phyloP scores from a whole-genome alignment of 163 green algal species.

The Trebouxiophyceae sp. region DNA sequence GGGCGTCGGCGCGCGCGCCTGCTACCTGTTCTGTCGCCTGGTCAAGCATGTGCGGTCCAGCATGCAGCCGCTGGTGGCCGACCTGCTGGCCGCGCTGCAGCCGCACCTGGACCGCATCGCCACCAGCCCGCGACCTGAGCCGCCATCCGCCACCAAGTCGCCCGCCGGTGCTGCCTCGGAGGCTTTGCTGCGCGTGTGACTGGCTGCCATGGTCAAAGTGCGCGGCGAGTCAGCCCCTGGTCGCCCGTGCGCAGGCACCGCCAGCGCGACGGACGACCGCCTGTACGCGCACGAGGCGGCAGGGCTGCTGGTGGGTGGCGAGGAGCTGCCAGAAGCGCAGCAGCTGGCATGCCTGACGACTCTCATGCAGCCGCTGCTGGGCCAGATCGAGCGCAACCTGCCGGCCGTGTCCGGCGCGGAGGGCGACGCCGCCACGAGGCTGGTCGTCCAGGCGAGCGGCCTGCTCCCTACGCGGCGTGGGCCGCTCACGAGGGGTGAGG shows the following conservation, averaged over 20 bases:
- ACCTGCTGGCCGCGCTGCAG: constrained; percentile 53
- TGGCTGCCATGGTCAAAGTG: too few species aligned
- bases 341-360: constrained; percentile 49
- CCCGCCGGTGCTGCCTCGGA: background rate
- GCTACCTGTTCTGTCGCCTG: constrained; percentile 87
- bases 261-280: constrained; percentile 15
- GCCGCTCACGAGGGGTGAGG: too few species aligned
- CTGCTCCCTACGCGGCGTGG: too few species aligned
- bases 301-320: constrained; percentile 74
- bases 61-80: constrained; percentile 45
- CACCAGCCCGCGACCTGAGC: background rate
- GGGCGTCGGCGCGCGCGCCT: constrained; percentile 53
- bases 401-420: too few species aligned
- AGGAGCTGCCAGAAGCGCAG: constrained; percentile 48
- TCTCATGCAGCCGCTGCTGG: constrained; percentile 61
- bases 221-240: too few species aligned
- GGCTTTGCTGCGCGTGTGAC: too few species aligned
- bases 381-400: constrained; percentile 40
- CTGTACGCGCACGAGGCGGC: constrained; percentile 88
- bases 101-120: constrained; percentile 56
- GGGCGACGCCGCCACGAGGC: too few species aligned
- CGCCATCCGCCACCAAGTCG: background rate
- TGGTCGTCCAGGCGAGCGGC: too few species aligned
- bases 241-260: background rate
- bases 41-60: constrained; percentile 60